Conservation (phyloP, 805 yeast species). For the Schwanniomyces sp. region DNA sequence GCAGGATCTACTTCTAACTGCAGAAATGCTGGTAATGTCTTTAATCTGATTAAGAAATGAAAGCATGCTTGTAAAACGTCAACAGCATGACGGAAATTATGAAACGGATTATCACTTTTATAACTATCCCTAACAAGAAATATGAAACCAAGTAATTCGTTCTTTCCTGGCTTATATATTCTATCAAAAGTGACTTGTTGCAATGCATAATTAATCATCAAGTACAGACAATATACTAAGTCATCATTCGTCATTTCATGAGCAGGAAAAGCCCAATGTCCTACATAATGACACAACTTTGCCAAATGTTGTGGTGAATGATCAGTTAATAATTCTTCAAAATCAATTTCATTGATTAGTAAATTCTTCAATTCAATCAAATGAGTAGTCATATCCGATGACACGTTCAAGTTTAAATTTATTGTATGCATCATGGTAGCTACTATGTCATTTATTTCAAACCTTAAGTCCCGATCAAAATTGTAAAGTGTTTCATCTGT, state of each 20-base stretch:
- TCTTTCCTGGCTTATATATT: conserved; percentile 24
- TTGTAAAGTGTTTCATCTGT: conserved; percentile 18
- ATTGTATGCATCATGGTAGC: conserved; percentile 38
- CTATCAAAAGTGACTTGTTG: conserved; percentile 16
- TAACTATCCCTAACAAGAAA: conserved; percentile 75
- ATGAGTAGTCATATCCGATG: conserved; percentile 18
- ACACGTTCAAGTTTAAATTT: conserved; percentile 22
- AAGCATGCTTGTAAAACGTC: conserved; percentile 93
- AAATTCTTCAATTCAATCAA: conserved; percentile 22
- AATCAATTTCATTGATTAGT: conserved; percentile 29
- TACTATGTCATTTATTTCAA: conserved; percentile 20
- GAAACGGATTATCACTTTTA: conserved; percentile 85
- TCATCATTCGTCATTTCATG: conserved; percentile 66
- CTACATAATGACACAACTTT: conserved; percentile 41
- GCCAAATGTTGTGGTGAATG: conserved; percentile 22
- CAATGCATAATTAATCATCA: conserved; percentile 52
- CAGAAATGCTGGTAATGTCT: conserved; percentile 36
- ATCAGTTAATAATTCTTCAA: conserved; percentile 24
- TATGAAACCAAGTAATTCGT: conserved; percentile 57
- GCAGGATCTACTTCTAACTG: conserved; percentile 34
- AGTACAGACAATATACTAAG: conserved; percentile 56
- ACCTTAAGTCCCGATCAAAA: conserved; percentile 1
- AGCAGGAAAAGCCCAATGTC: conserved; percentile 71
- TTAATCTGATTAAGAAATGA: conserved; percentile 52
- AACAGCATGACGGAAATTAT: conserved; percentile 92